phyloP scores from a whole-genome alignment of 371 early-diverging fungal species.

The Massospora cicadina region DNA sequence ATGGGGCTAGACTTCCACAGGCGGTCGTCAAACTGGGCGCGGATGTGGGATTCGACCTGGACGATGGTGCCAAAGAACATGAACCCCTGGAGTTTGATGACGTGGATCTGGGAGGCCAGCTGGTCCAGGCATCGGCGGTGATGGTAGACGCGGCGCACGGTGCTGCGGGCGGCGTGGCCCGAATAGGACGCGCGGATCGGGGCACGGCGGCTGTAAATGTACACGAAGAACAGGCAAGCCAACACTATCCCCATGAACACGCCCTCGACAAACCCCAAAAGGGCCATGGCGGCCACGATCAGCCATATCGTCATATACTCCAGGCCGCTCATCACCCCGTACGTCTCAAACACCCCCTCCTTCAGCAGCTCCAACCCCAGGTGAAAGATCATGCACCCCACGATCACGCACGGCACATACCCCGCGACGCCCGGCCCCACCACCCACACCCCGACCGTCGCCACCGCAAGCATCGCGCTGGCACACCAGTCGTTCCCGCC shows the following conservation, averaged over 20 bases:
- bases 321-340: conserved; percentile 58
- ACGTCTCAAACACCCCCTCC: conserved; percentile 75
- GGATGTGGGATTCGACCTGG: conserved; percentile 60
- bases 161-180: conserved; percentile 58
- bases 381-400: conserved; percentile 86
- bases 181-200: conserved; percentile 64
- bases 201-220: conserved; percentile 55
- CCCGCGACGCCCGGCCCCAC: conserved; percentile 68
- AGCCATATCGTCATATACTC: conserved; percentile 79
- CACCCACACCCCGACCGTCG: conserved; percentile 57
- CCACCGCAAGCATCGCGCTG: conserved; percentile 61
- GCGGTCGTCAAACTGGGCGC: conserved; percentile 25
- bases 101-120: conserved; percentile 66
- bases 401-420: conserved; percentile 83
- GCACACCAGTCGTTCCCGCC: conserved; percentile 77
- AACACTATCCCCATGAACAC: conserved; percentile 78
- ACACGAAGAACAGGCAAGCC: conserved; percentile 87
- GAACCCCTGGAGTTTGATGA: conserved; percentile 77
- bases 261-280: conserved; percentile 84
- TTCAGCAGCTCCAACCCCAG: conserved; percentile 80
- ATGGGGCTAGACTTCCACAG: conserved; percentile 53
- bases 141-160: conserved; percentile 71
- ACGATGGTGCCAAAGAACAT: conserved; percentile 90
- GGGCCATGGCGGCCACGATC: conserved; percentile 71
- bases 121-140: conserved; percentile 69